Evolutionary conservation across 1,284 basidiomycete species (phyloP).

Genomic region (Fomitopsis pinicola): DNA sequence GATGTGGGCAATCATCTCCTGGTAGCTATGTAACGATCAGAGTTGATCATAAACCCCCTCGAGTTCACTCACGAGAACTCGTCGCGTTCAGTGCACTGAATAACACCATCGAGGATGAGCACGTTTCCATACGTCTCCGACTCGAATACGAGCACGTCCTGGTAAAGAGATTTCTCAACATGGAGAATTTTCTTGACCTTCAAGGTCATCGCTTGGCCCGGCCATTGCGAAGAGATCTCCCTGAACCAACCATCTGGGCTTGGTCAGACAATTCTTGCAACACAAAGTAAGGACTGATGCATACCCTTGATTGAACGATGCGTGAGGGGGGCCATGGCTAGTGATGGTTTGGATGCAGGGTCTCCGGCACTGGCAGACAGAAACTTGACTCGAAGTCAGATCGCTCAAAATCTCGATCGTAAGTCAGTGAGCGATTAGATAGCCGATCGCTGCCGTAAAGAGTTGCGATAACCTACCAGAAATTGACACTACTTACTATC

Average conservation of each 20-base stretch:
- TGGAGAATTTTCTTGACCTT: conserved; percentile 96
- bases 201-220: conserved; percentile 92
- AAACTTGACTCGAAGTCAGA: not conserved
- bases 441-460: too few species aligned
- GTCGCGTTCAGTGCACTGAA: conserved; percentile 97
- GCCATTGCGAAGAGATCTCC: conserved; percentile 97
- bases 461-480: too few species aligned
- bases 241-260: conserved; percentile 92
- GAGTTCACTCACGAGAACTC: conserved; percentile 86
- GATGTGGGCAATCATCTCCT: conserved; percentile 99
- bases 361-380: too few species aligned
- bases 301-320: conserved; percentile 36
- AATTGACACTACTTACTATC: not conserved
- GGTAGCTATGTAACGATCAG: conserved; percentile 61
- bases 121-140: conserved; percentile 96
- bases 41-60: not conserved
- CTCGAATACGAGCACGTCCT: conserved; percentile 96
- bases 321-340: conserved; percentile 32
- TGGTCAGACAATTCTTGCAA: not conserved
- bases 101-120: conserved; percentile 92
- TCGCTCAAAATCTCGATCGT: not conserved
- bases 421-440: too few species aligned
- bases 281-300: not conserved
- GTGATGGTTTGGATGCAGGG: not conserved
- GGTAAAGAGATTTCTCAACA: conserved; percentile 88